phyloP scores from a whole-genome alignment of 176 grass and related monocot species.

The Olyra latifolia region DNA sequence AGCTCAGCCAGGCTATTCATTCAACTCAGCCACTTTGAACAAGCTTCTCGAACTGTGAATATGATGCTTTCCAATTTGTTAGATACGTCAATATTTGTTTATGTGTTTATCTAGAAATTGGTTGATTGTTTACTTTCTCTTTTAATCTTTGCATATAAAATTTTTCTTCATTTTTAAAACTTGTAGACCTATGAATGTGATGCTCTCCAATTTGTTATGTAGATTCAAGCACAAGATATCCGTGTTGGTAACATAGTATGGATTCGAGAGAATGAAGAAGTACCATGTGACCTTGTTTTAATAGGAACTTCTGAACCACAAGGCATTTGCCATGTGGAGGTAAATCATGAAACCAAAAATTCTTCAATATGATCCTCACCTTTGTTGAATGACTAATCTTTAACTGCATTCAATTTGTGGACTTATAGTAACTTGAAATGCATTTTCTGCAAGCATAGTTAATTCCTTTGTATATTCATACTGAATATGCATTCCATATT shows the following conservation, averaged over 20 bases:
- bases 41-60: not conserved
- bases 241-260: constrained; percentile 94
- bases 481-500: not conserved
- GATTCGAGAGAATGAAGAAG: constrained; percentile 98
- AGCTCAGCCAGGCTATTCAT: too few species aligned
- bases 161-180: constrained; percentile 8
- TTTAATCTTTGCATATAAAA: constrained; percentile 19
- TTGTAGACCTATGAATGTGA: constrained; percentile 18
- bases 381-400: constrained; percentile 7
- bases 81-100: not conserved
- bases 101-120: not conserved
- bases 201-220: constrained; percentile 27
- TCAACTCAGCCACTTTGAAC: too few species aligned
- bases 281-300: constrained; percentile 94
- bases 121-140: not conserved
- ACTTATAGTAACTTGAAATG: constrained; percentile 4
- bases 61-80: constrained; percentile 24
- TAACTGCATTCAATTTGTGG: not conserved
- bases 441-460: not conserved
- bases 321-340: constrained; percentile 92
- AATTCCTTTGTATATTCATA: not conserved
- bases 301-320: constrained; percentile 93
- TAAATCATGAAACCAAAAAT: constrained; percentile 31
- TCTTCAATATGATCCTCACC: not conserved
- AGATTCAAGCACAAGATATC: constrained; percentile 98